These are phyloP conservation scores for Colletotrichum truncatum DNA, from an alignment of 2,329 filamentous ascomycete species.

Conservation along the genomic window DNA sequence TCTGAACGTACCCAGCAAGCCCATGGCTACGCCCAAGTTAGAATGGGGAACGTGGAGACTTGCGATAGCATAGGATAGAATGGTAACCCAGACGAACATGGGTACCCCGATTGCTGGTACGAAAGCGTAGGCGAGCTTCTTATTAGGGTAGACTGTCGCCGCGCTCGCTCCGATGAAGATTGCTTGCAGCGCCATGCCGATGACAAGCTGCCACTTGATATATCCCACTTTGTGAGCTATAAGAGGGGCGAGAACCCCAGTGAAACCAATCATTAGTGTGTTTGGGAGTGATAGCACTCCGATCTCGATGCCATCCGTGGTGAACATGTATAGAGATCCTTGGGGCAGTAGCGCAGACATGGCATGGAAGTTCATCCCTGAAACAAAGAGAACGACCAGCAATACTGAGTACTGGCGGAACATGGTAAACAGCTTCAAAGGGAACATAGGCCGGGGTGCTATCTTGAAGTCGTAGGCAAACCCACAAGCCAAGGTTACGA, in stretches of 20 bases:
- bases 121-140: slow-evolving; percentile 39
- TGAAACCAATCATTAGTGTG: slow-evolving; percentile 19
- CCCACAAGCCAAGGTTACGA: slow-evolving; percentile 25
- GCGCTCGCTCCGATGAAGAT: slow-evolving; percentile 38
- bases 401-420: slow-evolving; percentile 41
- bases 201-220: slow-evolving; percentile 39
- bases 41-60: slow-evolving; percentile 41
- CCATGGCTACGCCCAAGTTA: slow-evolving; percentile 40
- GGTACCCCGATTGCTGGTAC: slow-evolving; percentile 41
- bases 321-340: slow-evolving; percentile 41
- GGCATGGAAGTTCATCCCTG: slow-evolving; percentile 41
- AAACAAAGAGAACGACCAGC: slow-evolving; percentile 41
- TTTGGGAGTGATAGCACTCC: slow-evolving; percentile 30
- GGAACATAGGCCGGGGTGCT: slow-evolving; percentile 36
- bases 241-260: slow-evolving; percentile 35
- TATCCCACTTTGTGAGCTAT: slow-evolving; percentile 42
- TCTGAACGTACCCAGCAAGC: slow-evolving; percentile 41
- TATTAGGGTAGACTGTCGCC: slow-evolving; percentile 37
- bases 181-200: slow-evolving; percentile 40
- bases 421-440: slow-evolving; percentile 37
- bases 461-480: slow-evolving; percentile 37
- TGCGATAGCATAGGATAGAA: slow-evolving; percentile 39
- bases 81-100: slow-evolving; percentile 43
- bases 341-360: slow-evolving; percentile 39
- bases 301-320: slow-evolving; percentile 38